Conservation (phyloP, 2,329 filamentous ascomycete species). For the Dactylellina leptospora region DNA sequence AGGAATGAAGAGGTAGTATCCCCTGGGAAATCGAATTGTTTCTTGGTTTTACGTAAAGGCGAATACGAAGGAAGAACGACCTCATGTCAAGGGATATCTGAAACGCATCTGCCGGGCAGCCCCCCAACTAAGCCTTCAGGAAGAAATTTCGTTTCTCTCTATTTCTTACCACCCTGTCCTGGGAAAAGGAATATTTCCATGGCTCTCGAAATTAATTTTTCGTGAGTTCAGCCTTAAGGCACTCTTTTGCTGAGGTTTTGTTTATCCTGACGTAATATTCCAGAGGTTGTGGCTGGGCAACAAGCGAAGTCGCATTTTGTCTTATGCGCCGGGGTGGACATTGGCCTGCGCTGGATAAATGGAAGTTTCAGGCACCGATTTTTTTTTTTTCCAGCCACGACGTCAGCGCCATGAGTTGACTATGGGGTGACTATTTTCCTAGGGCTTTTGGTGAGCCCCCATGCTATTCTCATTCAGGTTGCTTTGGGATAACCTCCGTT, state of each 20-base stretch:
- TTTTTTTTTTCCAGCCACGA: no score
- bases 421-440: not conserved
- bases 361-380: conserved; percentile 26
- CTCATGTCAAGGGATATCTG: conserved; percentile 17
- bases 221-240: conserved; percentile 40
- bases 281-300: conserved; percentile 22
- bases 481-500: conserved; percentile 6
- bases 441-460: not conserved
- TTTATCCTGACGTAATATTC: conserved; percentile 47
- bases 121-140: no score
- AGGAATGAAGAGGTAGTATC: conserved; percentile 27
- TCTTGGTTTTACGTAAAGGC: conserved; percentile 29
- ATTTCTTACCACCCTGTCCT: not conserved
- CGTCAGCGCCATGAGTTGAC: not conserved
- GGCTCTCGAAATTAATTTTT: conserved; percentile 4
- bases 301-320: conserved; percentile 44
- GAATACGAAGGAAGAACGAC: conserved; percentile 34
- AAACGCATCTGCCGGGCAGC: conserved; percentile 36
- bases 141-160: no score
- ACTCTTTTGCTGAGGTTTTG: not conserved
- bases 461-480: conserved; percentile 1
- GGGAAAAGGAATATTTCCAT: conserved; percentile 1
- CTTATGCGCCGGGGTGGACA: conserved; percentile 23
- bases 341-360: conserved; percentile 18
- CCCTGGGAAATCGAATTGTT: conserved; percentile 17